Base-by-base conservation (phyloP, 495 filamentous ascomycete species). In the Penicillium mononematosum region DNA sequence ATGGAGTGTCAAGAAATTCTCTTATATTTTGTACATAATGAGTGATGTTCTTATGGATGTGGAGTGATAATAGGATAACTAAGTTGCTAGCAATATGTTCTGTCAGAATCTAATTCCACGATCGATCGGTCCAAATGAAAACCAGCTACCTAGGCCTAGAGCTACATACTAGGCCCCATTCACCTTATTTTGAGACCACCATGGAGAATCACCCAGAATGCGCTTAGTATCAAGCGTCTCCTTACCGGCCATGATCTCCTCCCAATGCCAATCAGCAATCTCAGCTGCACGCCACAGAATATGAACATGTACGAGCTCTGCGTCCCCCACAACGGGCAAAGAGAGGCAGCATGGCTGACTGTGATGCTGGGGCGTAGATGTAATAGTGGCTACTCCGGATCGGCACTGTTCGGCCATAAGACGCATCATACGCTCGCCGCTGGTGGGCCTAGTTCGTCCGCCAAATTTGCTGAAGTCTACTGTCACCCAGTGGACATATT, bases 1-100 rank as follows among this genome's bases (percentile, higher is more conserved):
- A 52, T 80, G 78, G 78, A 78, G 72, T 48, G 73, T 76, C 17
- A 68, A 75, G 49, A 77, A 78, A 20, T 78, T 78, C 53, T 75
- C 72, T 0, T 72, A 79, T 57, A 75, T 81, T 51, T 67, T 81
- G 20, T 72, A 78, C 51, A 81, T 81, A 17, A 81, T 82, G 78
- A 81, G 78, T 58, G 79, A 81, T 70, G 78, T 78, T 24, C 63
- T 82, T 41, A 76, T 77, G 66, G 75, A 78, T 59, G 68, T 73
- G 25, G 74, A 79, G 61, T 72, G 66, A 24, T 24, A 24, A 34
- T 34, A 34, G 4, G 9, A 34, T 0, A 34, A 34, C 11, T 34
- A 34, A 5, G 12, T 14, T 34, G 31, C 4, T 10, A 34, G 31
- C 4, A 34, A 4, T 12, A 34, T 12, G 10, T 34, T 34, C 31